Conservation (phyloP, 495 filamentous ascomycete species). For the Penicillium daleae region DNA sequence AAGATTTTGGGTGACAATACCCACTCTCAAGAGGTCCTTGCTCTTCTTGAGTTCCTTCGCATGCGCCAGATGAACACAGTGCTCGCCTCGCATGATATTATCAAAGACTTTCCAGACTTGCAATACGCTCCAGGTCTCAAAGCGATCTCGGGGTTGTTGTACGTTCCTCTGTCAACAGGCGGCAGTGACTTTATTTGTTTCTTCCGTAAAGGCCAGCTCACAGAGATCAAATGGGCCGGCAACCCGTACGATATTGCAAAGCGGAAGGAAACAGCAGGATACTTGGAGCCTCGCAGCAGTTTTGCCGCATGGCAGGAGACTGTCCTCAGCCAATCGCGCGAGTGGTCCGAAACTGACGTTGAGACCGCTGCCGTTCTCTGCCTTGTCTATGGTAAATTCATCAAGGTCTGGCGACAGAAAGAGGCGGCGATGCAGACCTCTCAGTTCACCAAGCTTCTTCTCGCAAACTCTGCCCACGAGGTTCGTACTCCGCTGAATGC, state of each 20-base stretch:
- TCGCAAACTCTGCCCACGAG: constrained; percentile 94
- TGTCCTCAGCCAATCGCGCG: constrained; percentile 40
- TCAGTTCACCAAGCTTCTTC: constrained; percentile 75
- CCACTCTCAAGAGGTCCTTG: constrained; percentile 82
- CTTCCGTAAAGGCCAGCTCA: constrained; percentile 78
- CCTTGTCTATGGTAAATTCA: constrained; percentile 89
- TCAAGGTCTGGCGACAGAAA: constrained; percentile 92
- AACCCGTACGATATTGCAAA: constrained; percentile 79
- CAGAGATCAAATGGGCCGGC: constrained; percentile 88
- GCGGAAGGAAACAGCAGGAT: constrained; percentile 45
- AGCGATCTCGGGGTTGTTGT: constrained; percentile 77
- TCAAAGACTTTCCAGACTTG: constrained; percentile 81
- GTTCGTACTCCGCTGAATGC: constrained; percentile 93
- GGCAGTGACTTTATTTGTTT: constrained; percentile 91
- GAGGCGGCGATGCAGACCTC: constrained; percentile 84
- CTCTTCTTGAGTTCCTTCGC: constrained; percentile 83
- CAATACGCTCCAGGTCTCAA: constrained; percentile 79
- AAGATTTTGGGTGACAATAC: constrained; percentile 79
- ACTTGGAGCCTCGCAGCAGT: constrained; percentile 41
- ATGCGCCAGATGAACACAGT: constrained; percentile 78
- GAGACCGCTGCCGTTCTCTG: constrained; percentile 90
- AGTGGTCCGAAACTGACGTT: constrained; percentile 60
- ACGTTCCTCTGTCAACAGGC: constrained; percentile 78
- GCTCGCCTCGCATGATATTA: constrained; percentile 75
- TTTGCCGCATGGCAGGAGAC: constrained; percentile 43